These are phyloP conservation scores for Corinectria fuckeliana DNA, from an alignment of 2,329 filamentous ascomycete species.

Conservation along the genomic window DNA sequence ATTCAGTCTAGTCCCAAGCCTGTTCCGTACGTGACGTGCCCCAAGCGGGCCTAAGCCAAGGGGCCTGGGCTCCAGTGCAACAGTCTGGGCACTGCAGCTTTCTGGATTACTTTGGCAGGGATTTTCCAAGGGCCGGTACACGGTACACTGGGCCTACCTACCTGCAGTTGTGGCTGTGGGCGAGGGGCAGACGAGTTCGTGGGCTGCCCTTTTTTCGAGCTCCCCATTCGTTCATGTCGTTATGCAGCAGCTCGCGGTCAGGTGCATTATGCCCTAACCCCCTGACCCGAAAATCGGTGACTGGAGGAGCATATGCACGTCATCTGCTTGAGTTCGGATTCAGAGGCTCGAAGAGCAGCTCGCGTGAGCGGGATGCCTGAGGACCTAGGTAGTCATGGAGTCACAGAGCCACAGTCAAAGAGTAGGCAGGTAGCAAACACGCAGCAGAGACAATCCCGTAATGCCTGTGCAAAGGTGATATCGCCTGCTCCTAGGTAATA, in stretches of 20 bases:
- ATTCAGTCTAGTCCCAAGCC: not conserved
- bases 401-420: not conserved
- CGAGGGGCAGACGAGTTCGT: too few species aligned
- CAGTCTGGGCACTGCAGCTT: not conserved
- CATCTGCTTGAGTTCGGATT: slow-evolving; percentile 6
- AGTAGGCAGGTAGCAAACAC: not conserved
- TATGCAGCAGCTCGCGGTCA: not conserved
- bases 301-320: slow-evolving; percentile 14
- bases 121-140: too few species aligned
- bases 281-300: slow-evolving; percentile 24
- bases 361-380: not conserved
- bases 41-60: not conserved
- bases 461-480: too few species aligned
- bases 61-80: not conserved
- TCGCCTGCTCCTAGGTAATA: not conserved
- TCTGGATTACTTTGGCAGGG: not conserved
- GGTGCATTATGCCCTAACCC: not conserved
- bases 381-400: not conserved
- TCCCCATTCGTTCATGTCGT: not conserved
- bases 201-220: too few species aligned
- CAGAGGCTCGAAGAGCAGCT: not conserved
- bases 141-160: too few species aligned
- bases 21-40: not conserved
- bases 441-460: not conserved
- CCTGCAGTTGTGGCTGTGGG: too few species aligned